phyloP scores from a whole-genome alignment of 768 basidiomycete species.

The Tephrocybe sp. region DNA sequence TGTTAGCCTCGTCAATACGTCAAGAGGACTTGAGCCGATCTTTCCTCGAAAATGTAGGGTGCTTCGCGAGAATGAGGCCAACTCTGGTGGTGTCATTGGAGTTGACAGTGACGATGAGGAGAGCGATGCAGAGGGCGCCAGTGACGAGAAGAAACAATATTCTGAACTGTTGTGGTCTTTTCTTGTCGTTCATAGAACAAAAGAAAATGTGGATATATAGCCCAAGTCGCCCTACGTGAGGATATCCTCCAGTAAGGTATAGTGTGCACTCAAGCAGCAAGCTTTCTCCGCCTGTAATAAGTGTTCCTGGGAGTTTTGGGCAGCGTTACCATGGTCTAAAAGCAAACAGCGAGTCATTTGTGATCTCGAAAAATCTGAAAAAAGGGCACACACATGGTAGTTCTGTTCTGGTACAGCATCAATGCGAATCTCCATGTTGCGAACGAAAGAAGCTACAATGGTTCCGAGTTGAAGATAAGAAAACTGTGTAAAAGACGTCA shows the following conservation, averaged over 20 bases:
- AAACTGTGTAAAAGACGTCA: conserved; percentile 49
- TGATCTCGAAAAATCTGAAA: neutral
- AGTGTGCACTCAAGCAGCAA: conserved; percentile 41
- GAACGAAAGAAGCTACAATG: conserved; percentile 76
- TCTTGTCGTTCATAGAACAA: no score
- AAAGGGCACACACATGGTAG: conserved; percentile 70
- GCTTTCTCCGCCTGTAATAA: conserved; percentile 64
- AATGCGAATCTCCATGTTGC: conserved; percentile 73
- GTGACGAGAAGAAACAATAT: no score
- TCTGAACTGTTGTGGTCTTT: no score
- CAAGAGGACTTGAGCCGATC: no score
- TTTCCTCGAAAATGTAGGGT: no score
- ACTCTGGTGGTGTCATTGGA: no score
- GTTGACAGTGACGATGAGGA: no score
- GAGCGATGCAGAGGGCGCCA: no score
- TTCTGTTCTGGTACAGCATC: conserved; percentile 80
- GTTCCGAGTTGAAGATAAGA: conserved; percentile 93
- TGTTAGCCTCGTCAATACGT: no score
- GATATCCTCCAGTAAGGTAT: neutral
- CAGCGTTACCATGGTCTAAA: conserved; percentile 91
- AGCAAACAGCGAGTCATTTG: conserved; percentile 2
- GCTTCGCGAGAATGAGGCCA: no score
- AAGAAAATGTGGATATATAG: conserved; percentile 10
- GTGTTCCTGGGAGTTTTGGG: conserved; percentile 71
- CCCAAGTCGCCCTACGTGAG: neutral